These are phyloP conservation scores for Jaapia argillacea DNA, from an alignment of 768 basidiomycete genomes.

Conservation along the genomic window DNA sequence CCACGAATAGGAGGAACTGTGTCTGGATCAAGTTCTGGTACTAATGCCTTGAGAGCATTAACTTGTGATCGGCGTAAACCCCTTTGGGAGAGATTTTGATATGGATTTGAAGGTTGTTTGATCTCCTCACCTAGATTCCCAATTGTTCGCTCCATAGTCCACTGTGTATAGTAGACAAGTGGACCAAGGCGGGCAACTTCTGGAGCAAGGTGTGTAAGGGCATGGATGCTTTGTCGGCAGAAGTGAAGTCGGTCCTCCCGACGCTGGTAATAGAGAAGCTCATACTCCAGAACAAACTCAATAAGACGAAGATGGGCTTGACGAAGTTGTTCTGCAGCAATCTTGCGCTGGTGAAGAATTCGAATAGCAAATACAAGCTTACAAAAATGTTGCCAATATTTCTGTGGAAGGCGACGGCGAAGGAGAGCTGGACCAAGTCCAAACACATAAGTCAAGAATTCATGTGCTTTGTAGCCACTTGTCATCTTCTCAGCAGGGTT, in stretches of 20 bases:
- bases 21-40: constrained; percentile 10
- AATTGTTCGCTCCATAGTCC: constrained; percentile 15
- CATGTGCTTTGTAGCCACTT: constrained; percentile 12
- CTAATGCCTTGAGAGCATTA: constrained; percentile 16
- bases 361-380: constrained; percentile 15
- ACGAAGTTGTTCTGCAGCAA: constrained; percentile 7
- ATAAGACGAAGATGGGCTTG: constrained; percentile 15
- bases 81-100: constrained; percentile 15
- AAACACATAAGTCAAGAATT: constrained; percentile 7
- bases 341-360: constrained; percentile 11
- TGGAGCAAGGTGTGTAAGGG: constrained; percentile 16
- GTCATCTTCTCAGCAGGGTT: constrained; percentile 18
- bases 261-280: constrained; percentile 24
- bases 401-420: constrained; percentile 10
- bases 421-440: constrained; percentile 16
- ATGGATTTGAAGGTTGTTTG: constrained; percentile 15
- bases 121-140: constrained; percentile 17
- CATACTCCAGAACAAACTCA: constrained; percentile 22
- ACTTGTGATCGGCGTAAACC: constrained; percentile 11
- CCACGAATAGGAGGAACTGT: constrained; percentile 2
- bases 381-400: constrained; percentile 19
- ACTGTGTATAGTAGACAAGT: constrained; percentile 7
- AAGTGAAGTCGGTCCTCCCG: constrained; percentile 21
- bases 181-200: constrained; percentile 17
- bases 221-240: constrained; percentile 20